phyloP scores from a whole-genome alignment of 2,329 filamentous ascomycete species.

The Clonostachys sp. region DNA sequence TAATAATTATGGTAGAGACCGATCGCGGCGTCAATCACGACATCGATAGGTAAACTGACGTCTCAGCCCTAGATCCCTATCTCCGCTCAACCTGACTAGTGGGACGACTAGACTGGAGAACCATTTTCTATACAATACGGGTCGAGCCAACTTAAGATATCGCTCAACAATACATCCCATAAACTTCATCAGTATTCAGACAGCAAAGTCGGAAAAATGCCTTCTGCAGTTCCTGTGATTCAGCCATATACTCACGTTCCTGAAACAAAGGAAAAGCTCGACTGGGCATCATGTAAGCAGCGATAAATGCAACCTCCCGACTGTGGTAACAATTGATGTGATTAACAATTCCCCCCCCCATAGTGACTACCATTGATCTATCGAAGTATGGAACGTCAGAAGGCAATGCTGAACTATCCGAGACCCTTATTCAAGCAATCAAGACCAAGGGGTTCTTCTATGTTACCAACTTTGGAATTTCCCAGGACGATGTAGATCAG shows the following conservation, averaged over 20 bases:
- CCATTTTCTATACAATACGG: no score
- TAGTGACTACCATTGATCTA: slow-evolving; percentile 25
- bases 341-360: background rate
- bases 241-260: slow-evolving; percentile 25
- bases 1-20: no score
- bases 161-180: no score
- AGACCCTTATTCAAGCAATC: slow-evolving; percentile 22
- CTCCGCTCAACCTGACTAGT: no score
- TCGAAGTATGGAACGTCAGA: slow-evolving; percentile 21
- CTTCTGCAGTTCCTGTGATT: slow-evolving; percentile 19
- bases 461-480: slow-evolving; percentile 58
- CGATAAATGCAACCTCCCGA: background rate
- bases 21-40: no score
- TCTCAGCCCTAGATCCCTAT: no score
- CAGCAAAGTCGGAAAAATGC: slow-evolving; percentile 13
- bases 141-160: no score
- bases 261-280: slow-evolving; percentile 26
- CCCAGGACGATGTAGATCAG: slow-evolving; percentile 50
- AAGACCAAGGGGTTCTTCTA: slow-evolving; percentile 47
- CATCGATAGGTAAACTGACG: no score
- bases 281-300: slow-evolving; percentile 26
- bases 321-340: background rate
- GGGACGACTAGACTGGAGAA: no score
- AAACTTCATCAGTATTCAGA: no score
- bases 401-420: slow-evolving; percentile 19